Conservation (phyloP, 2,329 filamentous ascomycete species). For the Bisporella sp. region DNA sequence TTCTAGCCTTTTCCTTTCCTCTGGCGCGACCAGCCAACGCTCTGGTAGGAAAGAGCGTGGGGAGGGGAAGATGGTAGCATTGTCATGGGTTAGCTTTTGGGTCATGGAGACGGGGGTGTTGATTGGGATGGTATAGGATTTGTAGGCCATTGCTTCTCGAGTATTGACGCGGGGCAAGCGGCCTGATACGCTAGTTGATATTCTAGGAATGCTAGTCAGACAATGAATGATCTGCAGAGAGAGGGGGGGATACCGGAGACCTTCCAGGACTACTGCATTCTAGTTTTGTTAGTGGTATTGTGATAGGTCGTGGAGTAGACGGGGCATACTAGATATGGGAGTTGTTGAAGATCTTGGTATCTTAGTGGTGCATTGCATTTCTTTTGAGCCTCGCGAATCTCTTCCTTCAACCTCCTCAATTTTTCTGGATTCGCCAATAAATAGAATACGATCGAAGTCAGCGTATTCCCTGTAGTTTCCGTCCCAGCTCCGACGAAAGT, state of each 20-base stretch:
- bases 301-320: too few relatives aligned
- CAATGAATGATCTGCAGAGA: neutral
- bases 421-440: conserved; percentile 13
- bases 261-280: conserved; percentile 12
- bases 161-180: conserved; percentile 10
- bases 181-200: conserved; percentile 9
- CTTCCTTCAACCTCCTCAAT: conserved; percentile 11
- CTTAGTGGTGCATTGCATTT: conserved; percentile 1
- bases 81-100: conserved; percentile 11
- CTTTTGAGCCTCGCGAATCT: conserved; percentile 12
- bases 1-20: conserved; percentile 9
- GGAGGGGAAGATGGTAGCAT: conserved; percentile 10
- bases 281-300: neutral
- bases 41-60: conserved; percentile 12
- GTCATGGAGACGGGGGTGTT: conserved; percentile 13
- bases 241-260: conserved; percentile 5
- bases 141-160: conserved; percentile 9
- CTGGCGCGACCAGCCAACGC: conserved; percentile 8
- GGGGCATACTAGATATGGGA: conserved; percentile 13
- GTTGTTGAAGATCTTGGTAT: conserved; percentile 16
- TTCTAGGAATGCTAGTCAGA: conserved; percentile 6
- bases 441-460: conserved; percentile 15
- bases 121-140: conserved; percentile 4
- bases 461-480: conserved; percentile 18
- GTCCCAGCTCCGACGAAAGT: conserved; percentile 21